Percentiles rank a stretch among this genome's conserved stretches.
Conservation (phyloP, 495 filamentous ascomycete genomes). For the Clavariopsis aquatica region DNA sequence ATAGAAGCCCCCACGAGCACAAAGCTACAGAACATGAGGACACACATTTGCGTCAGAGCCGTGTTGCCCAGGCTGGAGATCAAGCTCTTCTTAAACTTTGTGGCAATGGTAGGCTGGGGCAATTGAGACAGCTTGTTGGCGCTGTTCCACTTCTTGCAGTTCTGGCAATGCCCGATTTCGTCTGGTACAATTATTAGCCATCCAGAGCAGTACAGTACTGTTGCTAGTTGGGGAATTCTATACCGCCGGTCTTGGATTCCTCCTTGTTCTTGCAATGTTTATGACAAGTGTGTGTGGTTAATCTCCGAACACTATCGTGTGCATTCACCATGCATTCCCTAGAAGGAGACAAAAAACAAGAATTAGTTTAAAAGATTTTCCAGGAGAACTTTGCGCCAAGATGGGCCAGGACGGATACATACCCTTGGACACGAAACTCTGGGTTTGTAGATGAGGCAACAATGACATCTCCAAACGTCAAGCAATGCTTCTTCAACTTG, state of each 20-base stretch:
- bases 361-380: no score
- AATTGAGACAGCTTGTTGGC: conserved; percentile 14
- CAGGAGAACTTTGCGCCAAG: no score
- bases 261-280: conserved; percentile 31
- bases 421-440: conserved; percentile 31
- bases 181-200: conserved; percentile 7
- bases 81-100: conserved; percentile 31
- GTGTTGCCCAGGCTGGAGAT: conserved; percentile 33
- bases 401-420: no score
- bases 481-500: conserved; percentile 23
- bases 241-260: conserved; percentile 28
- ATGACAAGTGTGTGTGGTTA: conserved; percentile 28
- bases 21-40: conserved; percentile 28
- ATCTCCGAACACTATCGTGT: conserved; percentile 15
- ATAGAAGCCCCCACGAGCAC: conserved; percentile 19
- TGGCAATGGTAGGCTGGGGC: conserved; percentile 29
- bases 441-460: conserved; percentile 32
- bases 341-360: not conserved
- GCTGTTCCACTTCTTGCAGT: conserved; percentile 32
- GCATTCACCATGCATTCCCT: conserved; percentile 36
- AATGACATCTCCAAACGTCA: conserved; percentile 36
- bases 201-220: not conserved
- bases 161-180: conserved; percentile 34
- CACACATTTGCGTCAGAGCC: conserved; percentile 30
- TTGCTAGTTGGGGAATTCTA: not conserved